A percentile compares a stretch with the other conserved stretches of the same genome.
Evolutionary conservation across 345 rosid genomes (phyloP).

Genomic region (Salix udensis): DNA sequence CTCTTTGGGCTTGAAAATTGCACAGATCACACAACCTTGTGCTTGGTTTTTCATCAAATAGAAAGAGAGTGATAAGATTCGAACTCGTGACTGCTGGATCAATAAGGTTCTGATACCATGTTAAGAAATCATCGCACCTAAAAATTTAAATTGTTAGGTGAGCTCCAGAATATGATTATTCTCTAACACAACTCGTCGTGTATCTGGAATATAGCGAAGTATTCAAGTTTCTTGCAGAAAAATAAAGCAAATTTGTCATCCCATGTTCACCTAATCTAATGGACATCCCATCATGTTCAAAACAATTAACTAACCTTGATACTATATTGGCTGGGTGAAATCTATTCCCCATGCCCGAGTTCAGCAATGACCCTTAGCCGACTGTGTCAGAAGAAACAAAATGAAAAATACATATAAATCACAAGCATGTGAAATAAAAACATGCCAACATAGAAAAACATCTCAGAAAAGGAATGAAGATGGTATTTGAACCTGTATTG

Average conservation of each 20-base stretch:
- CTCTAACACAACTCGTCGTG: background rate
- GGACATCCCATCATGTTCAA: constrained; percentile 2
- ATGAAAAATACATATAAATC: constrained; percentile 7
- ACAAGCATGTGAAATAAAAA: constrained; percentile 1
- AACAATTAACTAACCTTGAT: constrained; percentile 58
- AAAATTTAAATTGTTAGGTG: no score
- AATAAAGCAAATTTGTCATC: background rate
- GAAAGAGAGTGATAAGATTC: no score
- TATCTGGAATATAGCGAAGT: background rate
- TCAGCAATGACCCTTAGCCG: constrained; percentile 96
- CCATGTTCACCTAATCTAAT: background rate
- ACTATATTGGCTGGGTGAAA: constrained; percentile 98
- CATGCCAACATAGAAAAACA: background rate
- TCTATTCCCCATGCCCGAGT: constrained; percentile 85
- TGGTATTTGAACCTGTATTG: constrained; percentile 56
- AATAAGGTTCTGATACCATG: no score
- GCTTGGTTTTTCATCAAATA: no score
- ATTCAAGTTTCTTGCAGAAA: background rate
- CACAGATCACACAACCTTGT: no score
- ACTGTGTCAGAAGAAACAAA: constrained; percentile 39
- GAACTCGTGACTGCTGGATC: no score
- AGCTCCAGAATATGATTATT: no score
- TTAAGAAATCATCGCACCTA: no score
- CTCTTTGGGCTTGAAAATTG: no score
- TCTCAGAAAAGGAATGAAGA: background rate